Conservation (phyloP, 768 basidiomycete genomes). For the Nidula microcarpa region DNA sequence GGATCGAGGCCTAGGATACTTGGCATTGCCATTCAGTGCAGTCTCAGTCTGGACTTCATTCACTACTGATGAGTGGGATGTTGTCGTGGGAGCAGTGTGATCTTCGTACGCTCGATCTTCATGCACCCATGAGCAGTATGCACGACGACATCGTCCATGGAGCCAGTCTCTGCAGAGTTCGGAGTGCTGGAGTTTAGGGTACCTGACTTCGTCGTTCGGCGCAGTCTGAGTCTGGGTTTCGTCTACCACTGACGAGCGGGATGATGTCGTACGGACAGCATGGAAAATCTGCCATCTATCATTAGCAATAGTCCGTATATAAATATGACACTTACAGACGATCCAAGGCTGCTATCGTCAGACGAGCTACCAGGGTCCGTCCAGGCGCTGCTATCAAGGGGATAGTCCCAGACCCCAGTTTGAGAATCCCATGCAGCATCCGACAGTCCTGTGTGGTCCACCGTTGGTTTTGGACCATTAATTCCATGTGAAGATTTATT, state of each 20-base stretch:
- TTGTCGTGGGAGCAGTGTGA: not conserved
- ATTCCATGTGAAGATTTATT: not conserved
- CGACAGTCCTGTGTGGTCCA: not conserved
- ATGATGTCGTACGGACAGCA: not conserved
- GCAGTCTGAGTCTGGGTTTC: not conserved
- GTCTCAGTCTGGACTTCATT: not conserved
- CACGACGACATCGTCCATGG: not conserved
- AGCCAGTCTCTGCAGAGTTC: not conserved
- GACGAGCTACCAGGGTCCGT: conserved; percentile 1
- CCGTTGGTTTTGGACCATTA: not conserved
- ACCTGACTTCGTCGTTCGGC: too few relatives aligned
- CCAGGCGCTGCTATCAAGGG: not conserved
- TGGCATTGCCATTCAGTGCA: too few relatives aligned
- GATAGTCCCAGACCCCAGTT: not conserved
- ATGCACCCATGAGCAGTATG: not conserved
- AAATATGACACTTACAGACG: not conserved
- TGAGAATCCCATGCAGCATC: not conserved
- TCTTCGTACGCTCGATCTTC: not conserved
- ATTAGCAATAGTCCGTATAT: not conserved
- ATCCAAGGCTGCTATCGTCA: not conserved
- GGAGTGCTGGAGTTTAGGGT: not conserved
- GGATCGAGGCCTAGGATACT: too few relatives aligned
- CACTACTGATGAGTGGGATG: not conserved
- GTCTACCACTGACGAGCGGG: not conserved
- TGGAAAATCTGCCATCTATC: not conserved